Percentiles rank a stretch among this genome's conserved stretches.
Evolutionary conservation across 2,329 filamentous ascomycete genomes (phyloP).

Genomic region (Gliomastix tumulicola): DNA sequence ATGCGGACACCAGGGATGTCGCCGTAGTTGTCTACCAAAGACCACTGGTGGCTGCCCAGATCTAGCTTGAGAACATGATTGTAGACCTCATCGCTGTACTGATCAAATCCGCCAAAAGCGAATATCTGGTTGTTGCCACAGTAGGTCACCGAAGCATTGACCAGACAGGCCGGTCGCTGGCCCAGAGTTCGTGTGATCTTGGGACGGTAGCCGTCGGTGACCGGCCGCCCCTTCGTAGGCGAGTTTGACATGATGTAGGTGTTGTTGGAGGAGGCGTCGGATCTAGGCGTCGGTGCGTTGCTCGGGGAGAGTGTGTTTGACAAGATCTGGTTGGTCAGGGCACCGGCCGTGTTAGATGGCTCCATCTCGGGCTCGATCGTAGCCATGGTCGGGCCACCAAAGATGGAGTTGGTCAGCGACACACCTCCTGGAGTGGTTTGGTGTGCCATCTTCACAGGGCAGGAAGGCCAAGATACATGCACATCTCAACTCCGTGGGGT

Average conservation of each 20-base stretch:
- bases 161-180: conserved; percentile 83
- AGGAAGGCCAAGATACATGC: no score
- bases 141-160: conserved; percentile 98
- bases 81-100: conserved; percentile 98
- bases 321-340: no score
- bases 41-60: conserved; percentile 85
- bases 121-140: conserved; percentile 97
- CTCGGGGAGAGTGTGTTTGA: neutral
- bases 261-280: conserved; percentile 47
- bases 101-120: conserved; percentile 96
- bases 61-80: conserved; percentile 93
- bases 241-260: conserved; percentile 91
- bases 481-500: no score
- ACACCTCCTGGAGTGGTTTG: conserved; percentile 2
- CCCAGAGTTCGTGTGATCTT: conserved; percentile 73
- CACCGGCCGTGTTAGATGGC: neutral
- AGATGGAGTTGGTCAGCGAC: conserved; percentile 5
- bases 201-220: conserved; percentile 72
- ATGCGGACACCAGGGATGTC: conserved; percentile 96
- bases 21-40: conserved; percentile 93
- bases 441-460: conserved; percentile 1
- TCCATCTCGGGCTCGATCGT: conserved; percentile 7
- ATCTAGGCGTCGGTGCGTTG: conserved; percentile 5
- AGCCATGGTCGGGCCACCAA: conserved; percentile 7
- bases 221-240: conserved; percentile 59